Evolutionary conservation across 1,139 yeast genomes (phyloP).

Genomic region (Candida tetrigidarum): DNA sequence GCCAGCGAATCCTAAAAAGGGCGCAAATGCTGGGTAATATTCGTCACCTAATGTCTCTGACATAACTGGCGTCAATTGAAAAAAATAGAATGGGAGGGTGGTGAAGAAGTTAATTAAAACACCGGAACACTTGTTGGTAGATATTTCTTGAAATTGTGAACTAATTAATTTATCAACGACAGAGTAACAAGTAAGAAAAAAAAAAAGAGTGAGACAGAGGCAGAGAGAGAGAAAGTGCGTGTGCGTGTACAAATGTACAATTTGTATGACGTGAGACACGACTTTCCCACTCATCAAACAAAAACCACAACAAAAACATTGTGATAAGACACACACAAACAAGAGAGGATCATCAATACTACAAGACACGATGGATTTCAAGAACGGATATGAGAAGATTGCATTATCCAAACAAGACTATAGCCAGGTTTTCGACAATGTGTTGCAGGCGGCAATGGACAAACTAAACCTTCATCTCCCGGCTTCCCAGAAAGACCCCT

Average conservation of each 20-base stretch:
- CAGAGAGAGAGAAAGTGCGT: neutral
- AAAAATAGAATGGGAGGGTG: neutral
- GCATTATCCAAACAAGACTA: slow-evolving; percentile 55
- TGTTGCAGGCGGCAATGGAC: slow-evolving; percentile 40
- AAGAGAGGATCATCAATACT: neutral
- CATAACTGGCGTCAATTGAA: slow-evolving; percentile 20
- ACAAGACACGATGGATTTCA: slow-evolving; percentile 14
- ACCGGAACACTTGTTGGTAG: neutral
- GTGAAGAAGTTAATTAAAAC: neutral
- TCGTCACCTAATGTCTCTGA: slow-evolving; percentile 47
- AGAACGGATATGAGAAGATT: slow-evolving; percentile 40
- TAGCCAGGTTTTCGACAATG: slow-evolving; percentile 46
- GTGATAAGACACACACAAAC: no score
- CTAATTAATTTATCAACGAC: slow-evolving; percentile 5
- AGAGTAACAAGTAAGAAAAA: neutral
- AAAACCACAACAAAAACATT: slow-evolving; percentile 6
- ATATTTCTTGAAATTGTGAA: neutral
- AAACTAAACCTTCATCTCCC: slow-evolving; percentile 56
- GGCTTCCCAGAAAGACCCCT: slow-evolving; percentile 44
- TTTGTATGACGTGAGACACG: neutral
- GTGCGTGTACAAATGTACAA: no score
- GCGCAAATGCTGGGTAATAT: slow-evolving; percentile 86
- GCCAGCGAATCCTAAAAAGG: slow-evolving; percentile 94
- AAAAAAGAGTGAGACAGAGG: neutral
- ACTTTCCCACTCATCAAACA: neutral